A percentile compares a stretch with the other conserved stretches of the same genome.
Evolutionary conservation across 1,284 basidiomycete genomes (phyloP).

Genomic region (Coniferiporia weirii): DNA sequence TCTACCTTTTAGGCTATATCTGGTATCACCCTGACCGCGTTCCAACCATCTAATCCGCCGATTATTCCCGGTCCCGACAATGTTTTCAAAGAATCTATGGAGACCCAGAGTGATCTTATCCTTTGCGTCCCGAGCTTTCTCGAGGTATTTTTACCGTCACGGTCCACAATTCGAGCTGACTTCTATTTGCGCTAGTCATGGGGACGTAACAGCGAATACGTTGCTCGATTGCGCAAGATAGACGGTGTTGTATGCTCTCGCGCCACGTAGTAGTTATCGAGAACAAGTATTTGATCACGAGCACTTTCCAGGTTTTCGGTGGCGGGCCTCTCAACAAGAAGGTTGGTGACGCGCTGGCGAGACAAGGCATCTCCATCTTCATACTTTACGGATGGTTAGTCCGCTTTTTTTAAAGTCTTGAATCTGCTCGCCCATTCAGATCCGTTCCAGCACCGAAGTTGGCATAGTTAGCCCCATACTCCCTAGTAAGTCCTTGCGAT

Average conservation of each 20-base stretch:
- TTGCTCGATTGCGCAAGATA: background rate
- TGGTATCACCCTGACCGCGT: slow-evolving; percentile 25
- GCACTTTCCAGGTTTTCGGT: slow-evolving; percentile 24
- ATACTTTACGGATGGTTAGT: slow-evolving; percentile 26
- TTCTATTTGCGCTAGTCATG: background rate
- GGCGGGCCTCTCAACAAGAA: slow-evolving; percentile 26
- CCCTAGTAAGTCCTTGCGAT: slow-evolving; percentile 18
- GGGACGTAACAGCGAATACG: background rate
- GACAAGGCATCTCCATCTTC: slow-evolving; percentile 23
- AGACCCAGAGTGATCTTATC: slow-evolving; percentile 21
- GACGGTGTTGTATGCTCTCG: background rate
- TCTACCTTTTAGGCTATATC: slow-evolving; percentile 20
- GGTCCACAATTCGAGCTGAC: background rate
- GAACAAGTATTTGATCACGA: background rate
- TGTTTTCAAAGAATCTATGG: slow-evolving; percentile 21
- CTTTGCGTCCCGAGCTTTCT: slow-evolving; percentile 27
- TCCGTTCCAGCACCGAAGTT: slow-evolving; percentile 20
- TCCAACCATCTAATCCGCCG: slow-evolving; percentile 23
- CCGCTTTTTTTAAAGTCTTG: background rate
- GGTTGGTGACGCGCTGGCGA: slow-evolving; percentile 25
- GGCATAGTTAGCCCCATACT: slow-evolving; percentile 19
- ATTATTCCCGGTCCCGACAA: slow-evolving; percentile 25
- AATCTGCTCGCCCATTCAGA: background rate
- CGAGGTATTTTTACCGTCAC: slow-evolving; percentile 23
- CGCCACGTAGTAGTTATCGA: slow-evolving; percentile 10